Evolutionary conservation across 257 asterid species (phyloP).

Genomic region (Plantago major): DNA sequence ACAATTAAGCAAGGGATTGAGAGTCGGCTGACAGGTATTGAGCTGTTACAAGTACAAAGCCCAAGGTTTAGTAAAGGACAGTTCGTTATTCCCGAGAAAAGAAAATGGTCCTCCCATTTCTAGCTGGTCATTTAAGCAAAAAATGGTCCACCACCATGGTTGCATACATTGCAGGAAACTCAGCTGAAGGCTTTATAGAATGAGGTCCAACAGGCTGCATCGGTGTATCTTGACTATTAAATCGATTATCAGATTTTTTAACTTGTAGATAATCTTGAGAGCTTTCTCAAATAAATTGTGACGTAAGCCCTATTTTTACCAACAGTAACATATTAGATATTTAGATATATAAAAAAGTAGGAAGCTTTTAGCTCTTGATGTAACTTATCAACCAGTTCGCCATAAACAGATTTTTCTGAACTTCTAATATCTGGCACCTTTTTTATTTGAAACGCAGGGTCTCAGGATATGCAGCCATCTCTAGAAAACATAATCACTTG

Average conservation of each 20-base stretch:
- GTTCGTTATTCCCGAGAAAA: constrained; percentile 21
- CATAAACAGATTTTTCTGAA: neutral
- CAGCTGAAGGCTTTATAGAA: neutral
- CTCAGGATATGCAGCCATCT: constrained; percentile 46
- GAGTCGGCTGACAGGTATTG: constrained; percentile 1
- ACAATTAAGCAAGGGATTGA: constrained; percentile 8
- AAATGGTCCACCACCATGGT: neutral
- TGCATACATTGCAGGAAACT: neutral
- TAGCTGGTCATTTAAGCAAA: constrained; percentile 6
- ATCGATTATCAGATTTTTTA: neutral
- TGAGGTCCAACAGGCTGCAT: neutral
- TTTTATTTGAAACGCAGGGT: constrained; percentile 36
- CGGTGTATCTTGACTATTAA: neutral
- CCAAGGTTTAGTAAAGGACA: constrained; percentile 3
- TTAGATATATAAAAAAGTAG: neutral
- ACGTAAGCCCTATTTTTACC: neutral
- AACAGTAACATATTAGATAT: neutral
- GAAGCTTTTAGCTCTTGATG: constrained; percentile 1
- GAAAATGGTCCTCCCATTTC: constrained; percentile 10
- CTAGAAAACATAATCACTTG: constrained; percentile 42
- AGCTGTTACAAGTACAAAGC: constrained; percentile 11
- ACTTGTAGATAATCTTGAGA: neutral
- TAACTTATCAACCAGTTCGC: constrained; percentile 3
- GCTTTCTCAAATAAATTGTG: neutral
- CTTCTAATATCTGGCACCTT: neutral